phyloP scores from a whole-genome alignment of 1,284 basidiomycete genomes.

The Cutaneotrichosporon dermatis region DNA sequence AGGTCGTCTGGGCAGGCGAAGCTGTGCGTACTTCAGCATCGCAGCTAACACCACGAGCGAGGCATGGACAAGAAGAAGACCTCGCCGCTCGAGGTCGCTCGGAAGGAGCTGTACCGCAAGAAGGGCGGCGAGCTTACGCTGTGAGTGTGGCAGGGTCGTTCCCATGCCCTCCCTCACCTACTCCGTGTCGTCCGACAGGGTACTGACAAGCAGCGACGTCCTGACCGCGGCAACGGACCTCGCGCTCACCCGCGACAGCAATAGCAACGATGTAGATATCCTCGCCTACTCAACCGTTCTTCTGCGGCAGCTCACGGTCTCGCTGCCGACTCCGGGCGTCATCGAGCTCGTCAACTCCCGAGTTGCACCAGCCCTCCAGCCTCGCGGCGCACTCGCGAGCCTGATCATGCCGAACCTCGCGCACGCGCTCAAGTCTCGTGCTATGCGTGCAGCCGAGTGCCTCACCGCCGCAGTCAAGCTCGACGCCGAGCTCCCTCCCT shows the following conservation, averaged over 20 bases:
- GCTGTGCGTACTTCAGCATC: too few relatives aligned
- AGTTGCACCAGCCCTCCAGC: constrained; percentile 23
- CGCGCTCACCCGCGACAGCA: constrained; percentile 1
- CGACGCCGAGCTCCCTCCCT: constrained; percentile 7
- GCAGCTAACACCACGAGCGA: too few relatives aligned
- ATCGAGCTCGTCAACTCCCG: constrained; percentile 14
- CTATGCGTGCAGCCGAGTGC: constrained; percentile 28
- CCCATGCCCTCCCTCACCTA: too few relatives aligned
- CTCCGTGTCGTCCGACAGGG: not conserved
- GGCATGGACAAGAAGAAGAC: constrained; percentile 8
- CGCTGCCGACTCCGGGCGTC: constrained; percentile 3
- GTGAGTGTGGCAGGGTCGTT: not conserved
- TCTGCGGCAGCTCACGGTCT: constrained; percentile 24
- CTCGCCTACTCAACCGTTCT: constrained; percentile 24
- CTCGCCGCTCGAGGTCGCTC: constrained; percentile 16
- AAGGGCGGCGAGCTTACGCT: constrained; percentile 14
- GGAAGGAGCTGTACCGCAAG: constrained; percentile 26
- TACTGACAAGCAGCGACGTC: constrained; percentile 1
- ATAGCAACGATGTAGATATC: constrained; percentile 23
- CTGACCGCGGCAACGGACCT: constrained; percentile 3
- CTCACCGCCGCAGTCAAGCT: constrained; percentile 21
- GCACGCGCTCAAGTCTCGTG: constrained; percentile 22
- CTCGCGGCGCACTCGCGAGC: constrained; percentile 15
- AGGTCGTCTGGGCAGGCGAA: not conserved
- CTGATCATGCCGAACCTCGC: constrained; percentile 25